phyloP scores from a whole-genome alignment of 768 basidiomycete genomes.

The Tephrocybe sp. region DNA sequence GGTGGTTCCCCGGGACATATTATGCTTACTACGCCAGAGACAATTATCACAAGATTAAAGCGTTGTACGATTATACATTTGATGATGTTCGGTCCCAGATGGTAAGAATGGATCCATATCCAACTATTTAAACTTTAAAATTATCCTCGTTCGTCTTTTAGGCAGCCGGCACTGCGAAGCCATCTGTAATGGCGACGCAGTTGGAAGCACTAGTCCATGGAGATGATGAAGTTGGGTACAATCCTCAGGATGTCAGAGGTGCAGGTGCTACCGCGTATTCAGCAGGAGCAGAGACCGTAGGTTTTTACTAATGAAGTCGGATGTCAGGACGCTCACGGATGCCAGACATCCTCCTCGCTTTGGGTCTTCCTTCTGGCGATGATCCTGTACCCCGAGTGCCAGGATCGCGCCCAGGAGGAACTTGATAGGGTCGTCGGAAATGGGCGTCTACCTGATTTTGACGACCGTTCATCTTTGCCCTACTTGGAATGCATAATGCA shows the following conservation, averaged over 20 bases:
- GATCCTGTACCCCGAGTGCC: slow-evolving; percentile 16
- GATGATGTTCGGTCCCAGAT: slow-evolving; percentile 13
- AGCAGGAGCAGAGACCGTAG: slow-evolving; percentile 18
- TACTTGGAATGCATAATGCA: slow-evolving; percentile 15
- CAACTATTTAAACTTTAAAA: no score
- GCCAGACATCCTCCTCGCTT: not conserved
- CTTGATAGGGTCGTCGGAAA: slow-evolving; percentile 16
- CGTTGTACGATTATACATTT: slow-evolving; percentile 14
- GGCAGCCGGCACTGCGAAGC: slow-evolving; percentile 5
- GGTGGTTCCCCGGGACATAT: slow-evolving; percentile 23
- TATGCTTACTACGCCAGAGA: slow-evolving; percentile 15
- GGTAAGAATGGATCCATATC: no score
- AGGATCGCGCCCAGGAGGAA: slow-evolving; percentile 17
- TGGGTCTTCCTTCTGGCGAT: slow-evolving; percentile 17
- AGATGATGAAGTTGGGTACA: not conserved
- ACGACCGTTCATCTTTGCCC: slow-evolving; percentile 16
- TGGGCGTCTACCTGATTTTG: slow-evolving; percentile 17
- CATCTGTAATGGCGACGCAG: slow-evolving; percentile 5
- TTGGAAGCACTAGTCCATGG: slow-evolving; percentile 10
- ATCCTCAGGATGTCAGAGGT: slow-evolving; percentile 7
- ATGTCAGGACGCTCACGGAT: no score
- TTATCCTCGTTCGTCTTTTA: not conserved
- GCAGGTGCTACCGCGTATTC: slow-evolving; percentile 9
- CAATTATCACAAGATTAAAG: slow-evolving; percentile 2
- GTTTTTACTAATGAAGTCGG: not conserved